Evolutionary conservation across 78 protist species (phyloP).

Genomic region (Cavenderia fasciculata): DNA sequence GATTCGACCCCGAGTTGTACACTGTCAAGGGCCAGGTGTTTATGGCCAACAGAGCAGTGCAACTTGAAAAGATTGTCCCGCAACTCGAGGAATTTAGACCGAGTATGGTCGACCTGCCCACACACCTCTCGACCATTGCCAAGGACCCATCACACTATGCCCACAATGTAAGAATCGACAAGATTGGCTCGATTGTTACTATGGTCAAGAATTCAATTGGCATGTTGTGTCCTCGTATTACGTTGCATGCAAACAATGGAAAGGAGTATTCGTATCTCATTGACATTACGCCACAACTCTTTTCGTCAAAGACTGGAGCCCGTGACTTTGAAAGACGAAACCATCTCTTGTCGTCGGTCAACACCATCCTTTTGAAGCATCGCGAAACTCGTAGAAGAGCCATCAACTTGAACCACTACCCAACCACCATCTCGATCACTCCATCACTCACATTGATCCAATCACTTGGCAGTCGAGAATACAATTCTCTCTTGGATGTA

Average conservation of each 20-base stretch:
- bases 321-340: conserved; percentile 50
- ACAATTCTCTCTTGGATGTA: not conserved
- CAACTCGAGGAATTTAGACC: conserved; percentile 26
- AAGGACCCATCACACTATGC: conserved; percentile 62
- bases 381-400: conserved; percentile 65
- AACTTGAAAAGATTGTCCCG: conserved; percentile 8
- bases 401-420: conserved; percentile 9
- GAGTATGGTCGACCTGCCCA: conserved; percentile 16
- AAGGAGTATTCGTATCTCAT: conserved; percentile 38
- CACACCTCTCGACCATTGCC: not conserved
- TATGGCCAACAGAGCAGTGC: not conserved
- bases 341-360: conserved; percentile 29
- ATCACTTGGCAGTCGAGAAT: conserved; percentile 17
- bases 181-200: conserved; percentile 11
- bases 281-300: conserved; percentile 19
- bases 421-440: not conserved
- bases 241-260: conserved; percentile 49
- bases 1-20: not conserved
- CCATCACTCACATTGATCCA: not conserved
- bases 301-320: not conserved
- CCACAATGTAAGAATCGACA: conserved; percentile 17
- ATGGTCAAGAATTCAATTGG: conserved; percentile 63
- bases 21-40: conserved; percentile 7
- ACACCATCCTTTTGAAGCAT: conserved; percentile 29
- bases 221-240: conserved; percentile 50